Conservation (phyloP, 805 yeast genomes). For the Monosporozyma aquatica region DNA sequence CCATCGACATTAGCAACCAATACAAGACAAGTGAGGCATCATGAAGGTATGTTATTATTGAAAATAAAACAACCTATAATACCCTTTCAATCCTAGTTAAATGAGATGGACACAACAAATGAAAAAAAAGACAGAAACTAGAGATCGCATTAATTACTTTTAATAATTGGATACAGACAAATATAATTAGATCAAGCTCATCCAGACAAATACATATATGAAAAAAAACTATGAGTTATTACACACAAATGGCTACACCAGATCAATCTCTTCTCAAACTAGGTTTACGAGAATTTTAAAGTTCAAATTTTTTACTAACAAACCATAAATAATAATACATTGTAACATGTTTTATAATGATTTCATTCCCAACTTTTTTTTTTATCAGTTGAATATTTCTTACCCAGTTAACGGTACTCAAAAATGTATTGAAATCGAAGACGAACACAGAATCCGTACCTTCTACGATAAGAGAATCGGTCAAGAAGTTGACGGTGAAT, state of each 20-base stretch:
- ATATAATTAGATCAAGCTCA: too few relatives aligned
- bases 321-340: too few relatives aligned
- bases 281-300: too few relatives aligned
- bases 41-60: constrained; percentile 5
- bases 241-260: too few relatives aligned
- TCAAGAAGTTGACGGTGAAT: constrained; percentile 98
- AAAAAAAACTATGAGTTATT: too few relatives aligned
- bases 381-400: constrained; percentile 85
- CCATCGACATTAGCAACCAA: constrained; percentile 4
- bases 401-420: constrained; percentile 99
- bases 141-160: too few relatives aligned
- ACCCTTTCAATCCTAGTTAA: not conserved
- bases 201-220: too few relatives aligned
- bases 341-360: too few relatives aligned
- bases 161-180: too few relatives aligned
- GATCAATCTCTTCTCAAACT: too few relatives aligned
- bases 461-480: constrained; percentile 99
- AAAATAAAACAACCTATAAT: not conserved
- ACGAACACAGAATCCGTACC: constrained; percentile 96
- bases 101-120: too few relatives aligned
- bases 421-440: constrained; percentile 95
- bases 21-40: constrained; percentile 6
- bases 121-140: too few relatives aligned
- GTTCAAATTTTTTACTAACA: constrained; percentile 2
- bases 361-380: constrained; percentile 2